Evolutionary conservation across 495 filamentous ascomycete genomes (phyloP).

Genomic region (Clavariopsis aquatica): DNA sequence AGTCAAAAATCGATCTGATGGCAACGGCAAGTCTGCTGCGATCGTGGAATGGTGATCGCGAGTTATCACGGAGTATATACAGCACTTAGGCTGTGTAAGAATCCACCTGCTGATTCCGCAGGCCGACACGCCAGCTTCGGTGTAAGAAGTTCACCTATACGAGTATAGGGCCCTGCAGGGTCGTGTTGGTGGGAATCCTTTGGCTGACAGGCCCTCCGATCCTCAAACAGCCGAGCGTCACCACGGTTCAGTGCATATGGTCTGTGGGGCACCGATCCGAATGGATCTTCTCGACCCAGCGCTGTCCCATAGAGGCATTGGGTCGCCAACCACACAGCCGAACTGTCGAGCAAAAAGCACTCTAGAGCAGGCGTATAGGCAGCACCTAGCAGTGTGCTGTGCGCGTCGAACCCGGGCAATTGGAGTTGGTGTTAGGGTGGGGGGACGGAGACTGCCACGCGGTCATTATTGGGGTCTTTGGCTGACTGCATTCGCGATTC

Average conservation of each 20-base stretch:
- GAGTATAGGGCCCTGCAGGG: background rate
- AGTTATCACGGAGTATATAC: background rate
- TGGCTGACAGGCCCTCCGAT: background rate
- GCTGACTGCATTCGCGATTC: no score
- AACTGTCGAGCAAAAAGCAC: background rate
- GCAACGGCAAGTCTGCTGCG: background rate
- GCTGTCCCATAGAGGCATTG: no score
- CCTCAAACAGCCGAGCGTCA: background rate
- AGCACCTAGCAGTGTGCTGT: no score
- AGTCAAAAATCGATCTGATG: background rate
- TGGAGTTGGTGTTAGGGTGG: no score
- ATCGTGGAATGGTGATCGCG: background rate
- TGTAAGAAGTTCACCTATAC: background rate
- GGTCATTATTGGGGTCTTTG: no score
- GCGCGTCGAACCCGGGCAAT: no score
- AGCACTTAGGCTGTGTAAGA: background rate
- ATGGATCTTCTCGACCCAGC: no score
- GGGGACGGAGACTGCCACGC: no score
- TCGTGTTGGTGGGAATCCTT: background rate
- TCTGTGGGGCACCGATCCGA: no score
- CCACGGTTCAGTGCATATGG: no score
- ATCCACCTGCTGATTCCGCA: background rate
- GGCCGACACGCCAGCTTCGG: background rate
- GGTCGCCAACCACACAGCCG: background rate
- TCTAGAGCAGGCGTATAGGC: no score